Percentiles rank a stretch among this genome's conserved stretches.
Evolutionary conservation across 2,329 filamentous ascomycete genomes (phyloP).

Genomic region (Coniella lustricola): DNA sequence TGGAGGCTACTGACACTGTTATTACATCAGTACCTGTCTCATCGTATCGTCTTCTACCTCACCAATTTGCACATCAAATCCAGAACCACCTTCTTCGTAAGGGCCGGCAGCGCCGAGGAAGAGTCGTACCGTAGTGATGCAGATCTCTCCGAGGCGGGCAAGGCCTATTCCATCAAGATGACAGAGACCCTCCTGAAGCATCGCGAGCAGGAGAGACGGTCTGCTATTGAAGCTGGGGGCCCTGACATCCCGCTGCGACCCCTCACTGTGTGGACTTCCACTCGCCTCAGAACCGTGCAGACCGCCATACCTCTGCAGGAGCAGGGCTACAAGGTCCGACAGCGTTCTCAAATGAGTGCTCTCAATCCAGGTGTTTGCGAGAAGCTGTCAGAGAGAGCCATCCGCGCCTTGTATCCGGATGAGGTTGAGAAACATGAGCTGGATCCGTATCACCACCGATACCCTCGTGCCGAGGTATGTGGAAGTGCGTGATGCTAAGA

Average conservation of each 20-base stretch:
- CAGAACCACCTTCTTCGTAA: slow-evolving; percentile 85
- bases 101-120: slow-evolving; percentile 72
- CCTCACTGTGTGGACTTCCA: slow-evolving; percentile 91
- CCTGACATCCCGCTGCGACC: slow-evolving; percentile 64
- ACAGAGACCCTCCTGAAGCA: slow-evolving; percentile 75
- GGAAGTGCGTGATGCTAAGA: neutral
- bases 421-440: slow-evolving; percentile 88
- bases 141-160: slow-evolving; percentile 71
- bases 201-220: slow-evolving; percentile 71
- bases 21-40: slow-evolving; percentile 62
- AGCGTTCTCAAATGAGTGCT: slow-evolving; percentile 94
- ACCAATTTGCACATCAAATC: slow-evolving; percentile 97
- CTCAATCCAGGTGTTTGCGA: slow-evolving; percentile 95
- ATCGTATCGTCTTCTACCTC: slow-evolving; percentile 96
- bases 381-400: slow-evolving; percentile 77
- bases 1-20: neutral
- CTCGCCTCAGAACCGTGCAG: slow-evolving; percentile 80
- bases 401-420: slow-evolving; percentile 76
- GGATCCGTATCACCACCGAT: slow-evolving; percentile 95
- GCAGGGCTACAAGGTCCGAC: slow-evolving; percentile 76
- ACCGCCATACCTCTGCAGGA: slow-evolving; percentile 77
- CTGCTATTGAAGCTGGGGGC: slow-evolving; percentile 61
- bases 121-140: slow-evolving; percentile 89
- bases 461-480: slow-evolving; percentile 81
- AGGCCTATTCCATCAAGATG: slow-evolving; percentile 78